A percentile compares a stretch with the other conserved stretches of the same genome.
These are phyloP conservation scores for Phalaenopsis equestris DNA, from an alignment of 106 monocot genomes.

Conservation along the genomic window DNA sequence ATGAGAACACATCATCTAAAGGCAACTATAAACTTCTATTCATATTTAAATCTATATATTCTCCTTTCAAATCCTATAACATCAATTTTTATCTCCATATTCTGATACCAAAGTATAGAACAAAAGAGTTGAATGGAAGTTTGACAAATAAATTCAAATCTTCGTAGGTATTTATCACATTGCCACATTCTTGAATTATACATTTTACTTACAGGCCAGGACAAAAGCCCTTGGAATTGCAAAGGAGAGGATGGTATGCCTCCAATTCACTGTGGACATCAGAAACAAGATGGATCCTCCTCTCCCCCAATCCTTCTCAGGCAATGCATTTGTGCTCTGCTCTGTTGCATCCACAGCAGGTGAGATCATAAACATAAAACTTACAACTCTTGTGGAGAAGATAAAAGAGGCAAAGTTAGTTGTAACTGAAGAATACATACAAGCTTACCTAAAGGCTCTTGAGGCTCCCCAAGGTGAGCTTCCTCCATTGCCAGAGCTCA, in stretches of 20 bases:
- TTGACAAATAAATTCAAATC: too few species aligned
- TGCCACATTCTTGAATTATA: not conserved
- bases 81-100: too few species aligned
- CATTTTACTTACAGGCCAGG: constrained; percentile 22
- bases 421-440: constrained; percentile 22
- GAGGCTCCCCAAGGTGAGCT: constrained; percentile 18
- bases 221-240: constrained; percentile 23
- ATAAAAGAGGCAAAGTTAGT: constrained; percentile 26
- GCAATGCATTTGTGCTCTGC: constrained; percentile 42
- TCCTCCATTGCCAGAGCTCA: constrained; percentile 32
- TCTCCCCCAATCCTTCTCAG: constrained; percentile 30
- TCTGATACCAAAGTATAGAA: too few species aligned
- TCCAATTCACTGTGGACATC: constrained; percentile 33
- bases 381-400: constrained; percentile 18
- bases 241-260: constrained; percentile 26
- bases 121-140: too few species aligned
- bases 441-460: constrained; percentile 27
- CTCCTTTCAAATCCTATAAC: too few species aligned
- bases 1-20: too few species aligned
- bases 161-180: too few species aligned
- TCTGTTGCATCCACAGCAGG: constrained; percentile 26
- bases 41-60: too few species aligned
- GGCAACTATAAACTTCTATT: too few species aligned
- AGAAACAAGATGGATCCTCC: constrained; percentile 28
- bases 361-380: constrained; percentile 12